Evolutionary conservation across 257 asterid species (phyloP).

Genomic region (Solanum pinnatisectum): DNA sequence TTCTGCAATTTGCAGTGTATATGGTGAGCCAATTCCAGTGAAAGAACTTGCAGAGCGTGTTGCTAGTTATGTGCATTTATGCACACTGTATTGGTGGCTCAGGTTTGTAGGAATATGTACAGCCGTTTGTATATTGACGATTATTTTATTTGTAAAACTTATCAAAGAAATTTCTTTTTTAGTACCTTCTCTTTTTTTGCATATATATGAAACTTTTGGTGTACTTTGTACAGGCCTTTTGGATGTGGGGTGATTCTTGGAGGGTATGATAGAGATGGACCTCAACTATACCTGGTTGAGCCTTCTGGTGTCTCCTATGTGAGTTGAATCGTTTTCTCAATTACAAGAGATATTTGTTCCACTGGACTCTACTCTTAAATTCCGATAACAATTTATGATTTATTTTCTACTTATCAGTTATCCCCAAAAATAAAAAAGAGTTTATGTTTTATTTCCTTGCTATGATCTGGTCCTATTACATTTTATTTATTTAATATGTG

Average conservation of each 20-base stretch:
- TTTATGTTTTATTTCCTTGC: background rate
- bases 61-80: slow-evolving; percentile 92
- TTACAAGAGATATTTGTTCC: background rate
- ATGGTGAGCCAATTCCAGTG: slow-evolving; percentile 84
- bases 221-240: slow-evolving; percentile 53
- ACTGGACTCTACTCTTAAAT: background rate
- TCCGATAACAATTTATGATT: background rate
- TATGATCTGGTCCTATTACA: background rate
- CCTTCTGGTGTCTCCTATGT: slow-evolving; percentile 86
- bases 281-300: slow-evolving; percentile 80
- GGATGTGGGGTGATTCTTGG: slow-evolving; percentile 92
- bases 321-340: slow-evolving; percentile 18
- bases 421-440: background rate
- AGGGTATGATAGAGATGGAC: slow-evolving; percentile 96
- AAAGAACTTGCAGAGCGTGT: slow-evolving; percentile 89
- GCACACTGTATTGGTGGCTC: slow-evolving; percentile 99
- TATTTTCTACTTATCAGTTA: background rate
- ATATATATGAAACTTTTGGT: background rate
- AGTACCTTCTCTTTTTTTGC: background rate
- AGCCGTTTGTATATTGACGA: background rate
- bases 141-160: slow-evolving; percentile 3
- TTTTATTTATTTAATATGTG: background rate
- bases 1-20: slow-evolving; percentile 39
- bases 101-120: slow-evolving; percentile 38
- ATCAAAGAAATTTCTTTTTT: background rate